Base-by-base conservation (phyloP, 345 rosid genomes). In the Euphorbia pulcherrima region DNA sequence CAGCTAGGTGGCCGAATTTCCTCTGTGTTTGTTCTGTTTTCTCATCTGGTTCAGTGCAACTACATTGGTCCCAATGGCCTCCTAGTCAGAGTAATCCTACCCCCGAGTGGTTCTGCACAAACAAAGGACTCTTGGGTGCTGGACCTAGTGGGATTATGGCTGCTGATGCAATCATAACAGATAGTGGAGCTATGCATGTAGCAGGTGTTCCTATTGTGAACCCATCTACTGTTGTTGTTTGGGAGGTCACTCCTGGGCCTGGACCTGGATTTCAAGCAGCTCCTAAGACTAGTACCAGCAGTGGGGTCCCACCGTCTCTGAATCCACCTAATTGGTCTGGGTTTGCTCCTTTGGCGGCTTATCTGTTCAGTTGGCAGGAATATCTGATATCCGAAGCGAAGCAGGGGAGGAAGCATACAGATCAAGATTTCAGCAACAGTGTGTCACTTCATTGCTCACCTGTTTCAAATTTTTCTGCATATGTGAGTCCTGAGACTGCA, bases 111-210 rank as follows among this genome's bases (percentile, higher is more conserved):
- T 94, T 94, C 84, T 80, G 76, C 84, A 88, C 99, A n/a, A 88
- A 88, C 84, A 94, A 88, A 83, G 99, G 96, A 69, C 91, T 94
- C 62, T 79, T 94, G 86, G 99, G 99, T 76, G 97, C 99, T 55
- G 99, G 99, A 39, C 99, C 99, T 71, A 92, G 99, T 78, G 97
- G 99, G 47, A 94, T 94, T 74, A 92, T 94, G 99, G 97, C 99
- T 77, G 99, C 97, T 67, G 99, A 94, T 90, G 97, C 96, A 55
- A 92, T 94, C 55, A 77, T 92, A 81, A 94, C 97, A 2, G 97
- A 94, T 71, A 89, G 90, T 71, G 99, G 99, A 68, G 96, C 96
- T 62, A 84, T 94, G 96, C 97, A 92, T 76, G 93, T 94, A 71
- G 99, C 99, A 33, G 99, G 99, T 41, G 99, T 92, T 76, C 99